A percentile compares a stretch with the other conserved stretches of the same genome.
These are phyloP conservation scores for Cyberlindnera meyerae DNA, from an alignment of 805 yeast genomes.

Conservation along the genomic window DNA sequence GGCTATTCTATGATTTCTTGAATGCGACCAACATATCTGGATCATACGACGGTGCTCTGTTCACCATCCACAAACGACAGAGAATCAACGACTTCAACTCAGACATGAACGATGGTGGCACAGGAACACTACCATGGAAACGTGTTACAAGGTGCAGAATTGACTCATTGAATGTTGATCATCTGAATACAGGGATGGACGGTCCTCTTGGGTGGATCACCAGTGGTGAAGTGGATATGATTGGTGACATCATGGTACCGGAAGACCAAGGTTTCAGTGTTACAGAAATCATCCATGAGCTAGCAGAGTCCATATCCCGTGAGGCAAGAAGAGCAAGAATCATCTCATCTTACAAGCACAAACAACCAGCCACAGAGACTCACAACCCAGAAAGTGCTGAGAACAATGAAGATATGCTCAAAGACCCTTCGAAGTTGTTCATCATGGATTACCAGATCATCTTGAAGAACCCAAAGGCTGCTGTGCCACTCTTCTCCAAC, in stretches of 20 bases:
- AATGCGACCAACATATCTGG: slow-evolving; percentile 86
- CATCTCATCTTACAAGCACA: slow-evolving; percentile 11
- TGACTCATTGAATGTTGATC: slow-evolving; percentile 83
- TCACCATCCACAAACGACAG: slow-evolving; percentile 83
- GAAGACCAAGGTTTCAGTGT: slow-evolving; percentile 48
- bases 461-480: slow-evolving; percentile 82
- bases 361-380: too few species aligned
- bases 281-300: slow-evolving; percentile 44
- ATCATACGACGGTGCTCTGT: slow-evolving; percentile 85
- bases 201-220: slow-evolving; percentile 99
- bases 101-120: slow-evolving; percentile 19
- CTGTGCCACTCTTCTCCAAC: slow-evolving; percentile 80
- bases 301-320: slow-evolving; percentile 43
- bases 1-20: slow-evolving; percentile 85
- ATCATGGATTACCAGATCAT: slow-evolving; percentile 76
- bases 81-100: slow-evolving; percentile 42
- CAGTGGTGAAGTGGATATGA: slow-evolving; percentile 85
- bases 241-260: slow-evolving; percentile 86
- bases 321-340: slow-evolving; percentile 39
- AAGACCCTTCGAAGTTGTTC: slow-evolving; percentile 48
- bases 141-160: slow-evolving; percentile 74
- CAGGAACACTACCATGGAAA: slow-evolving; percentile 39
- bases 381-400: too few species aligned
- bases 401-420: slow-evolving; percentile 22
- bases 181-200: slow-evolving; percentile 79